Evolutionary conservation across 768 basidiomycete genomes (phyloP), one percentile per base, ranked within the genome.

Genomic region (Podaxis sp.): DNA sequence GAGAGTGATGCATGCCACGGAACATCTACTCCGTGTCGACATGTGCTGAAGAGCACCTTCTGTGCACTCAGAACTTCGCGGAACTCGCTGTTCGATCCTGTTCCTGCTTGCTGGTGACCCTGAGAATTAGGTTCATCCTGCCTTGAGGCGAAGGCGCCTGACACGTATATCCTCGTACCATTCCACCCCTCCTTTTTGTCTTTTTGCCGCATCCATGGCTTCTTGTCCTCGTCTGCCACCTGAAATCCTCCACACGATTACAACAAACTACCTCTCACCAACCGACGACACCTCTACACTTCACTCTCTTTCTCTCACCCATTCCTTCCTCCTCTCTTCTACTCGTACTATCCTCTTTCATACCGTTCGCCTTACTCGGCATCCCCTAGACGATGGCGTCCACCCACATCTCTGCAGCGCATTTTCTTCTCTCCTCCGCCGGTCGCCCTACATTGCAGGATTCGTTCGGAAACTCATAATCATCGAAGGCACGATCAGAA

Each of bases 251-350:
- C 53, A 61, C 53, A 38, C 40, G 24, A 61, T 61, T 13, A 36
- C 37, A n/a, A 55, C 52, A 15, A 33, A 19, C 5, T 61, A 61
- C 24, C 36, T 61, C 17, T 55, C 43, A 11, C 60, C 60, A n/a
- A 36, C 41, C 15, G 38, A 33, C 11, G 60, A 61, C 19, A 11
- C 41, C 1, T 24, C 40, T 11, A 61, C 60, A 6, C 60, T 61
- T 36, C 53, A 47, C 43, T 40, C 60, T 15, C 53, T 61, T 47
- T 61, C 60, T n/a, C 52, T 61, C 15, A 61, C 60, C 25, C 60
- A 61, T 24, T 61, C 60, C 12, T 55, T 61, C 43, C 29, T 61
- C 2, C 52, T 61, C 12, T 19, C 52, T 1, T 33, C 60, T 8
- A 40, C 60, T 4, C 52, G 60, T 1, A 12, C 53, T 12, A n/a